phyloP scores from a whole-genome alignment of 2,329 filamentous ascomycete species.

The Aureobasidium leucospermi region DNA sequence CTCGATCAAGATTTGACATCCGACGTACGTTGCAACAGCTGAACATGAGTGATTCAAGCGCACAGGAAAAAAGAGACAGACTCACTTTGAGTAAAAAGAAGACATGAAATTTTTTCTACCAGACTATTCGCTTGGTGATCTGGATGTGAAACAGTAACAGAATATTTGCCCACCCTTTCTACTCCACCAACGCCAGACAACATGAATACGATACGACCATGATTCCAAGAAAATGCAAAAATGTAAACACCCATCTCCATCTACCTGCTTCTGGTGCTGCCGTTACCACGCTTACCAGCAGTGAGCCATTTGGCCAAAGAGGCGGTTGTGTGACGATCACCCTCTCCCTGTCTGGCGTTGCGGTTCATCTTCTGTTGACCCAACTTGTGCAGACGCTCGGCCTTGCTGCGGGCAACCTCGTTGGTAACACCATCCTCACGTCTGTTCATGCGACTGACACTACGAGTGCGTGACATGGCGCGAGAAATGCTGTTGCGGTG shows the following conservation, averaged over 20 bases:
- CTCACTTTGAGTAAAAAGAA: background rate
- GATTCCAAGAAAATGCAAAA: background rate
- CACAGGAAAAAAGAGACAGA: background rate
- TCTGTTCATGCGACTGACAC: slow-evolving; percentile 58
- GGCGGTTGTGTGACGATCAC: slow-evolving; percentile 79
- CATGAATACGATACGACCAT: slow-evolving; percentile 2
- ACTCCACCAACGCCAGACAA: slow-evolving; percentile 14
- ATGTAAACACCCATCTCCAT: background rate
- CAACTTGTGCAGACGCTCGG: slow-evolving; percentile 79
- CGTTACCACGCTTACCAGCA: slow-evolving; percentile 86
- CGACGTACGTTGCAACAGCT: too few species aligned
- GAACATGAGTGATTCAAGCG: too few species aligned
- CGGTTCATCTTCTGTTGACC: slow-evolving; percentile 98
- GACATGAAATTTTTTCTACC: slow-evolving; percentile 9
- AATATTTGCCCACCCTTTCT: slow-evolving; percentile 5
- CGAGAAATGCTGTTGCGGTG: slow-evolving; percentile 33
- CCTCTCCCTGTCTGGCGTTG: slow-evolving; percentile 94
- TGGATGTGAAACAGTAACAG: background rate
- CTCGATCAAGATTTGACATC: too few species aligned
- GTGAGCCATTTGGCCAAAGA: slow-evolving; percentile 86
- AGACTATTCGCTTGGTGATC: background rate
- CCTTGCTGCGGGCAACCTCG: slow-evolving; percentile 62
- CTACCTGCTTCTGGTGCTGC: slow-evolving; percentile 63
- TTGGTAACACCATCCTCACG: slow-evolving; percentile 70
- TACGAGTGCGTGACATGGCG: slow-evolving; percentile 65